Conservation (phyloP, 1,139 yeast genomes). For the Hyphopichia buzzinii region DNA sequence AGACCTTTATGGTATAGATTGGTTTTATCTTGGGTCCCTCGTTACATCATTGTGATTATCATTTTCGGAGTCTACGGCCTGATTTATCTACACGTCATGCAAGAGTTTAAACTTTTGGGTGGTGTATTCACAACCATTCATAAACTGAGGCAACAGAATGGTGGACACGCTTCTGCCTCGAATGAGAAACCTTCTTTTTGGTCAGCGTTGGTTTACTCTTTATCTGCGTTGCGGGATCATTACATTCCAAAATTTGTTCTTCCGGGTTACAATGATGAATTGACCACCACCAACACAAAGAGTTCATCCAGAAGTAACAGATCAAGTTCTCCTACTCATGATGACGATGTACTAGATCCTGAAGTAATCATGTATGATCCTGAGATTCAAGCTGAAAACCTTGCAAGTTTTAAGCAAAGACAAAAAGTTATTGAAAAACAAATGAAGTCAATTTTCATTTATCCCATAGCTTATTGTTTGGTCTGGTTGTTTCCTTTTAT, state of each 20-base stretch:
- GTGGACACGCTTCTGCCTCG: conserved; percentile 7
- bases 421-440: conserved; percentile 71
- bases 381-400: conserved; percentile 57
- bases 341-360: conserved; percentile 5
- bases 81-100: conserved; percentile 71
- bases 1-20: conserved; percentile 73
- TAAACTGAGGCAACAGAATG: conserved; percentile 8
- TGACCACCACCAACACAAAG: background rate
- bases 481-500: conserved; percentile 82
- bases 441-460: conserved; percentile 75
- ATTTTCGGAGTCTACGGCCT: conserved; percentile 67
- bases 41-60: conserved; percentile 63
- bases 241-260: conserved; percentile 29
- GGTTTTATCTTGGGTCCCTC: conserved; percentile 79
- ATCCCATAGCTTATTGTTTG: conserved; percentile 77
- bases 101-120: conserved; percentile 54
- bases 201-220: conserved; percentile 33
- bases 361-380: conserved; percentile 17
- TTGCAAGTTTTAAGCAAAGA: conserved; percentile 57
- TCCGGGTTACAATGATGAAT: conserved; percentile 19
- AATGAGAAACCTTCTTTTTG: conserved; percentile 34
- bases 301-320: background rate
- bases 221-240: conserved; percentile 20
- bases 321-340: conserved; percentile 3
- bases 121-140: conserved; percentile 41